phyloP scores from a whole-genome alignment of 805 yeast species.

The Saturnispora diversa region DNA sequence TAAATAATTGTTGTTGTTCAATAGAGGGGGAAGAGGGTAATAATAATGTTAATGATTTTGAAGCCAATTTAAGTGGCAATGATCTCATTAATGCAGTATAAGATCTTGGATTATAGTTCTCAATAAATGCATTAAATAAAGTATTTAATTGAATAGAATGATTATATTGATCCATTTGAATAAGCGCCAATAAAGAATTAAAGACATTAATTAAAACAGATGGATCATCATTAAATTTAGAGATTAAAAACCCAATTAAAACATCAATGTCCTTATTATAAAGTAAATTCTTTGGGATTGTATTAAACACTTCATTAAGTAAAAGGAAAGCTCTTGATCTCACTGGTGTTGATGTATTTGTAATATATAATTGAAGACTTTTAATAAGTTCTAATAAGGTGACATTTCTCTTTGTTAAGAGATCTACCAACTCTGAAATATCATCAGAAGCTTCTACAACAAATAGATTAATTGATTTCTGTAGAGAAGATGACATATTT shows the following conservation, averaged over 20 bases:
- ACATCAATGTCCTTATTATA: slow-evolving; percentile 42
- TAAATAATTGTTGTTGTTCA: slow-evolving; percentile 31
- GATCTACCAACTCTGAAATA: slow-evolving; percentile 2
- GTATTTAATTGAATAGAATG: slow-evolving; percentile 30
- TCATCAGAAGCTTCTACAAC: background rate
- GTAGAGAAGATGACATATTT: background rate
- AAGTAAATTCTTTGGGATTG: slow-evolving; percentile 22
- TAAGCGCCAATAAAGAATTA: slow-evolving; percentile 44
- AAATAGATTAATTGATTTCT: background rate
- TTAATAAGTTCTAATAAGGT: slow-evolving; percentile 13
- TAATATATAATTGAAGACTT: slow-evolving; percentile 32
- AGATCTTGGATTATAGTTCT: slow-evolving; percentile 46
- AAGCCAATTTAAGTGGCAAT: slow-evolving; percentile 36
- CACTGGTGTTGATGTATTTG: slow-evolving; percentile 37
- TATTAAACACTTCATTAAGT: slow-evolving; percentile 31
- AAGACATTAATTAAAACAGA: slow-evolving; percentile 45
- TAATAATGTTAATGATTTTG: too few relatives aligned
- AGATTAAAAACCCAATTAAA: slow-evolving; percentile 47
- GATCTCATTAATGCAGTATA: slow-evolving; percentile 57
- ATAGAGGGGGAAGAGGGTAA: background rate
- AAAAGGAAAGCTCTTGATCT: slow-evolving; percentile 37
- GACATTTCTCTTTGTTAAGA: slow-evolving; percentile 8
- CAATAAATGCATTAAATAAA: slow-evolving; percentile 32
- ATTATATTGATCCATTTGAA: slow-evolving; percentile 42
- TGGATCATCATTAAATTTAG: slow-evolving; percentile 57